Percentiles rank a stretch among this genome's conserved stretches.
phyloP scores from a whole-genome alignment of 345 rosid genomes.

The Salix arbutifolia region DNA sequence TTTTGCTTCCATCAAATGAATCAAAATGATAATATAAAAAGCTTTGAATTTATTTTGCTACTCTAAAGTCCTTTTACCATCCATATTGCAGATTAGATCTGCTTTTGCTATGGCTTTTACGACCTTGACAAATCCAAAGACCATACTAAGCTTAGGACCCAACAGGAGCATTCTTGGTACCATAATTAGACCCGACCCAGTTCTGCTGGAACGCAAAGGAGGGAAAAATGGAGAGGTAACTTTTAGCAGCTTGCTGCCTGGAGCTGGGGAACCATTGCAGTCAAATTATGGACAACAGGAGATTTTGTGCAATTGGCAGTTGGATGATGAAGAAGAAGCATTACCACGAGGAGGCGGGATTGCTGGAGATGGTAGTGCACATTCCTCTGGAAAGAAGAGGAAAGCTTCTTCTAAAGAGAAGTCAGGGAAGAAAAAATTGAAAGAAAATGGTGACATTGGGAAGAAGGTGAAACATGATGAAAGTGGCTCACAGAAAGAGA shows the following conservation, averaged over 20 bases:
- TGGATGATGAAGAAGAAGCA: slow-evolving; percentile 58
- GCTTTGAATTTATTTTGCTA: background rate
- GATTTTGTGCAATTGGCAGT: slow-evolving; percentile 69
- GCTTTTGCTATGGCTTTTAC: slow-evolving; percentile 83
- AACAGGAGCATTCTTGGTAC: slow-evolving; percentile 86
- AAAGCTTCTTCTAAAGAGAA: slow-evolving; percentile 44
- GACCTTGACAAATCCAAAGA: slow-evolving; percentile 66
- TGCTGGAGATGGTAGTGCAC: slow-evolving; percentile 30
- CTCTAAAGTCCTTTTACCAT: background rate
- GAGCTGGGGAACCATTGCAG: slow-evolving; percentile 76
- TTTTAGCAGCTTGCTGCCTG: slow-evolving; percentile 67
- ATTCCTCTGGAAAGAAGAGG: slow-evolving; percentile 52
- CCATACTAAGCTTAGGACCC: slow-evolving; percentile 53
- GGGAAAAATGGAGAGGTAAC: slow-evolving; percentile 63
- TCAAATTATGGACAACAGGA: slow-evolving; percentile 33
- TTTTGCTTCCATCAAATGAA: background rate
- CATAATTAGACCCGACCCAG: slow-evolving; percentile 76
- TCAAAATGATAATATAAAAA: background rate
- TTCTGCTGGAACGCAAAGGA: slow-evolving; percentile 71
- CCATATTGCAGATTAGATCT: slow-evolving; percentile 62
- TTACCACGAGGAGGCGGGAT: slow-evolving; percentile 55
- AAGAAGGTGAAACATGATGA: slow-evolving; percentile 23
- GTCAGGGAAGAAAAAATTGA: slow-evolving; percentile 35
- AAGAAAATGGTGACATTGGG: slow-evolving; percentile 25
- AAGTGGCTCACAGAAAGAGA: slow-evolving; percentile 30